Percentiles rank a stretch among this genome's conserved stretches.
Evolutionary conservation across 2,329 filamentous ascomycete species (phyloP).

Genomic region (Verticillium albo-atrum): DNA sequence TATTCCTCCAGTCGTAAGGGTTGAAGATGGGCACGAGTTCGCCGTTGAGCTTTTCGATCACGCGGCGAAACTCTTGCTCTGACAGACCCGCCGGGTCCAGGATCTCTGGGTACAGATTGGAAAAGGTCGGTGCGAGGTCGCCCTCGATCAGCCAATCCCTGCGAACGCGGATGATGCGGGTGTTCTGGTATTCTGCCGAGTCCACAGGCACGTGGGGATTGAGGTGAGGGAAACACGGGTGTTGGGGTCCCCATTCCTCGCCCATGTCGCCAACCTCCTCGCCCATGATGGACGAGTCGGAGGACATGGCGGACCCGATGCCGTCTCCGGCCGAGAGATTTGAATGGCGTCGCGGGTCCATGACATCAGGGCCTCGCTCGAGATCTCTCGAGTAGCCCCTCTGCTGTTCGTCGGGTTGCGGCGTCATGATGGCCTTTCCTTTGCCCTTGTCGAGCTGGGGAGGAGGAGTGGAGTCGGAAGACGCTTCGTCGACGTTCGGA

Average conservation of each 20-base stretch:
- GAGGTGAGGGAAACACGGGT: slow-evolving; percentile 90
- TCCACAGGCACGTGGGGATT: slow-evolving; percentile 84
- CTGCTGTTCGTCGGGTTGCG: slow-evolving; percentile 26
- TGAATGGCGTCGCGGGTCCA: slow-evolving; percentile 39
- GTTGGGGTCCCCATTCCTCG: slow-evolving; percentile 85
- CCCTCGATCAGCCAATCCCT: slow-evolving; percentile 89
- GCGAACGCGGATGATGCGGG: slow-evolving; percentile 85
- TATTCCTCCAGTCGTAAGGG: slow-evolving; percentile 71
- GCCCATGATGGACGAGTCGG: slow-evolving; percentile 58
- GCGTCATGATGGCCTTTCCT: slow-evolving; percentile 41
- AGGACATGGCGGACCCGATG: slow-evolving; percentile 52
- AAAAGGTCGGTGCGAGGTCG: slow-evolving; percentile 88
- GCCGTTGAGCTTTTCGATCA: slow-evolving; percentile 79
- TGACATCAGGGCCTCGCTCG: slow-evolving; percentile 46
- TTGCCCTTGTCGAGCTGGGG: slow-evolving; percentile 44
- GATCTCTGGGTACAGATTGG: slow-evolving; percentile 94
- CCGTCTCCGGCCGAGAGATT: slow-evolving; percentile 44
- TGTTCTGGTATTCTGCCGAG: slow-evolving; percentile 69
- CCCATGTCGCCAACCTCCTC: slow-evolving; percentile 64
- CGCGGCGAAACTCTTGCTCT: slow-evolving; percentile 78
- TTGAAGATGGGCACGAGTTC: slow-evolving; percentile 74
- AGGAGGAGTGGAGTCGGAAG: slow-evolving; percentile 9
- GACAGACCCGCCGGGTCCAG: slow-evolving; percentile 76
- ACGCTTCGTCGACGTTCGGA: slow-evolving; percentile 4
- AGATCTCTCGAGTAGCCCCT: slow-evolving; percentile 45